phyloP scores from a whole-genome alignment of 495 filamentous ascomycete species.

The Apiosordaria backusii region DNA sequence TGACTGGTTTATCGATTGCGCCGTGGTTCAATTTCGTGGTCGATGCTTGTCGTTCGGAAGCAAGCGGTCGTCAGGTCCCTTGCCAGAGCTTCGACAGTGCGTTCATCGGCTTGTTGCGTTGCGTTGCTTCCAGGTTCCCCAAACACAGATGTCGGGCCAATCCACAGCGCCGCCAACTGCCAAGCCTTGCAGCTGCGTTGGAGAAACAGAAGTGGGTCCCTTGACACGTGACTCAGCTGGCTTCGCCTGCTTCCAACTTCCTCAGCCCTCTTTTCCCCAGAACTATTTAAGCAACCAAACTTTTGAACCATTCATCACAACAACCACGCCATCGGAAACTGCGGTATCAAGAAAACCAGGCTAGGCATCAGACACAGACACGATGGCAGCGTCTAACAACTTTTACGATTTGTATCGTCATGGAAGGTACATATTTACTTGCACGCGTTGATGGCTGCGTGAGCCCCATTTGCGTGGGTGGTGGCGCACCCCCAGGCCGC shows the following conservation, averaged over 20 bases:
- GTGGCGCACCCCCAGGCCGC: not conserved
- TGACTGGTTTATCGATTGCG: conserved; percentile 20
- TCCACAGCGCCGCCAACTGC: conserved; percentile 18
- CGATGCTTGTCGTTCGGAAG: not conserved
- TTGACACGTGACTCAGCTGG: conserved; percentile 17
- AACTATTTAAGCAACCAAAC: not conserved
- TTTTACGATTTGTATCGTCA: conserved; percentile 97
- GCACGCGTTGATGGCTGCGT: conserved; percentile 2
- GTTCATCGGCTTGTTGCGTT: conserved; percentile 7
- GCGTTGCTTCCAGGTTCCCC: not conserved
- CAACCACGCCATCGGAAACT: not conserved
- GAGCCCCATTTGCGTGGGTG: not conserved
- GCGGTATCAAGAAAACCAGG: not conserved
- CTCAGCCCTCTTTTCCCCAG: conserved; percentile 1
- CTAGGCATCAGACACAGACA: conserved; percentile 15
- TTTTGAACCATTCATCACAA: conserved; percentile 13
- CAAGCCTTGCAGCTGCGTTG: conserved; percentile 9
- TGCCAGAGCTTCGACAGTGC: conserved; percentile 7
- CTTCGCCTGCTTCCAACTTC: conserved; percentile 4
- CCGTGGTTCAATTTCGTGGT: not conserved
- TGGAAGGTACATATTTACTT: conserved; percentile 70
- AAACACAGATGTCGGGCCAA: not conserved
- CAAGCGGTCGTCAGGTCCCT: not conserved
- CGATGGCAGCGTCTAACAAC: conserved; percentile 40
- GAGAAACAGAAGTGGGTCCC: not conserved